phyloP scores from a whole-genome alignment of 768 basidiomycete genomes.

The Coprinopsis marcescibilis region DNA sequence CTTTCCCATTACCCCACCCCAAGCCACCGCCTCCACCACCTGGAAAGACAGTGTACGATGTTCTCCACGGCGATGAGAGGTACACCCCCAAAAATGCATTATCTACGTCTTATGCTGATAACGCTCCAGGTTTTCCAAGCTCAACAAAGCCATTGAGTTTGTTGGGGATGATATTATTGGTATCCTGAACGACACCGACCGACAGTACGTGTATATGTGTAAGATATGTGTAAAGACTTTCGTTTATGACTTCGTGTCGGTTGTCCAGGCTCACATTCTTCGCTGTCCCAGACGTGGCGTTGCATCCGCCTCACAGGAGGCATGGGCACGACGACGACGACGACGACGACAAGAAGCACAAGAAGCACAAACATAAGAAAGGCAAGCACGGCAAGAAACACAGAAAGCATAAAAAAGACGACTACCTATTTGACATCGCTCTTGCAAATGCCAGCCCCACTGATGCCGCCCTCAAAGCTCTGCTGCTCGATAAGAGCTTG shows the following conservation, averaged over 20 bases:
- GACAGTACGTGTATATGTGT: conserved; percentile 1
- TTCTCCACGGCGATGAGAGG: conserved; percentile 13
- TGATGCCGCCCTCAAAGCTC: not conserved
- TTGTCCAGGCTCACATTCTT: conserved; percentile 46
- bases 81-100: not conserved
- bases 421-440: conserved; percentile 8
- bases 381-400: not conserved
- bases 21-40: conserved; percentile 4
- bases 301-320: conserved; percentile 22
- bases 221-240: not conserved
- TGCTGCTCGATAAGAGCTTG: conserved; percentile 16
- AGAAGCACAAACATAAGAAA: conserved; percentile 8
- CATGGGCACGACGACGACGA: conserved; percentile 8
- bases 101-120: not conserved
- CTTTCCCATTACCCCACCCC: conserved; percentile 1
- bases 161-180: conserved; percentile 15
- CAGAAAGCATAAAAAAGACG: too few relatives aligned
- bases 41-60: conserved; percentile 13
- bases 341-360: not conserved
- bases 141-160: conserved; percentile 21
- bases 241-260: not conserved
- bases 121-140: conserved; percentile 17
- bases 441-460: conserved; percentile 1
- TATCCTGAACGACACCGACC: conserved; percentile 10
- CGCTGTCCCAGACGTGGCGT: conserved; percentile 42